phyloP scores from a whole-genome alignment of 140 eudicot species.

The Ambrosia hybrid region DNA sequence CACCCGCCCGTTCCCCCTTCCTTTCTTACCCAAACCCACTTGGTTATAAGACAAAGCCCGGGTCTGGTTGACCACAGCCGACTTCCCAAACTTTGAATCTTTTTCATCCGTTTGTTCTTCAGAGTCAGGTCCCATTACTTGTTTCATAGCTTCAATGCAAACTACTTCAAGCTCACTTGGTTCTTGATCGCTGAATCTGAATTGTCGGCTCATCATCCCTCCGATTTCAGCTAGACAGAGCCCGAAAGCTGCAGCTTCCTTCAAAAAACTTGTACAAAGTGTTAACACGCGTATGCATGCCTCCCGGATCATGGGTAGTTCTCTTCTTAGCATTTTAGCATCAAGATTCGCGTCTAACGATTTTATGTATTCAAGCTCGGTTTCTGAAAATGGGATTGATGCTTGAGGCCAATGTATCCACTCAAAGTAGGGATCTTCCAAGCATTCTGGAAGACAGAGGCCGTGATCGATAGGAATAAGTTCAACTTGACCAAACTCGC shows the following conservation, averaged over 20 bases:
- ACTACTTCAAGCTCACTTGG: slow-evolving; percentile 74
- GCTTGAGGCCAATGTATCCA: slow-evolving; percentile 91
- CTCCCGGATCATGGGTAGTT: slow-evolving; percentile 73
- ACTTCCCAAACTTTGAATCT: slow-evolving; percentile 29
- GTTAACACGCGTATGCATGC: slow-evolving; percentile 62
- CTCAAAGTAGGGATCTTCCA: slow-evolving; percentile 76
- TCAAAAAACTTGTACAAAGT: slow-evolving; percentile 55
- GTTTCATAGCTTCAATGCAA: slow-evolving; percentile 61
- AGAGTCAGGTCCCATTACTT: slow-evolving; percentile 23
- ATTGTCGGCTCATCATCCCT: slow-evolving; percentile 75
- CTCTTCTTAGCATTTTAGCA: slow-evolving; percentile 55
- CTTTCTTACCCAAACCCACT: slow-evolving; percentile 34
- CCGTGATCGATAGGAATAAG: slow-evolving; percentile 78
- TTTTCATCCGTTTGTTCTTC: slow-evolving; percentile 20
- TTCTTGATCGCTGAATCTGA: slow-evolving; percentile 48
- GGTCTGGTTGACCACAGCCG: slow-evolving; percentile 18
- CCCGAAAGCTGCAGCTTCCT: slow-evolving; percentile 59
- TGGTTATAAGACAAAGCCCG: slow-evolving; percentile 31
- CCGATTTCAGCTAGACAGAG: slow-evolving; percentile 79
- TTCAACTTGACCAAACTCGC: slow-evolving; percentile 52
- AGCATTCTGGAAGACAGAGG: slow-evolving; percentile 70
- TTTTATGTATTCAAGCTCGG: slow-evolving; percentile 56
- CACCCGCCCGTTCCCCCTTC: slow-evolving; percentile 28
- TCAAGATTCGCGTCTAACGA: slow-evolving; percentile 52
- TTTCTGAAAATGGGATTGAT: slow-evolving; percentile 58